These are phyloP conservation scores for Yamadazyma tumulicola DNA, from an alignment of 805 yeast species.

Conservation along the genomic window DNA sequence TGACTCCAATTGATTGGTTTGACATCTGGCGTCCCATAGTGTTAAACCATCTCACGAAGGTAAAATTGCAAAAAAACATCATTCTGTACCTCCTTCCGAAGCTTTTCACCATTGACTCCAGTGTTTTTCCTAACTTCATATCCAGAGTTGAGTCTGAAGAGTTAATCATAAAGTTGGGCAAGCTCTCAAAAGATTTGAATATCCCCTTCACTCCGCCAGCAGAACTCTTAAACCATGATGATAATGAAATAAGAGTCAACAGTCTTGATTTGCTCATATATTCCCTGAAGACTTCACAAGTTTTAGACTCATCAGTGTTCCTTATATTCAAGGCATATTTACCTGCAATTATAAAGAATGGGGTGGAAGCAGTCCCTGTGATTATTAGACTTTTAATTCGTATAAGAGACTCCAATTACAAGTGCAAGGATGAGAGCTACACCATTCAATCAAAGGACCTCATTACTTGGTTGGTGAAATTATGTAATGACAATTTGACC, in stretches of 20 bases:
- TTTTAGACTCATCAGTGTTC: slow-evolving; percentile 46
- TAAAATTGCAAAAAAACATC: slow-evolving; percentile 41
- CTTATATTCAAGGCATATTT: slow-evolving; percentile 37
- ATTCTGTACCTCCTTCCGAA: slow-evolving; percentile 60
- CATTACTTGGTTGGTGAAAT: slow-evolving; percentile 47
- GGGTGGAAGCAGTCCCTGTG: slow-evolving; percentile 57
- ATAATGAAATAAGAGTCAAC: slow-evolving; percentile 5
- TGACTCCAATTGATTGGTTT: slow-evolving; percentile 40
- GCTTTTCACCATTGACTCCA: slow-evolving; percentile 51
- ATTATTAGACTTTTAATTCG: slow-evolving; percentile 60
- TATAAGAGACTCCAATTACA: slow-evolving; percentile 65
- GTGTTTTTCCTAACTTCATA: slow-evolving; percentile 10
- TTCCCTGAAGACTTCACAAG: slow-evolving; percentile 36
- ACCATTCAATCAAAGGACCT: slow-evolving; percentile 19
- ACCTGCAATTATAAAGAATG: slow-evolving; percentile 3
- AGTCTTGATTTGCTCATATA: slow-evolving; percentile 5
- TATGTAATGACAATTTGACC: slow-evolving; percentile 30
- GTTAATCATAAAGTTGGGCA: neutral
- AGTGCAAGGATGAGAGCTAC: slow-evolving; percentile 13
- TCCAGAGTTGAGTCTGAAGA: slow-evolving; percentile 16
- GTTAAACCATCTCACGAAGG: slow-evolving; percentile 24
- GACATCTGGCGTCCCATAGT: slow-evolving; percentile 45
- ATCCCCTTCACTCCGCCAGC: neutral
- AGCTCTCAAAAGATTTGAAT: neutral
- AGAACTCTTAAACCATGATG: neutral